Evolutionary conservation across 202 grass and related monocot species (phyloP).

Genomic region (Schoenoplectus triqueter): DNA sequence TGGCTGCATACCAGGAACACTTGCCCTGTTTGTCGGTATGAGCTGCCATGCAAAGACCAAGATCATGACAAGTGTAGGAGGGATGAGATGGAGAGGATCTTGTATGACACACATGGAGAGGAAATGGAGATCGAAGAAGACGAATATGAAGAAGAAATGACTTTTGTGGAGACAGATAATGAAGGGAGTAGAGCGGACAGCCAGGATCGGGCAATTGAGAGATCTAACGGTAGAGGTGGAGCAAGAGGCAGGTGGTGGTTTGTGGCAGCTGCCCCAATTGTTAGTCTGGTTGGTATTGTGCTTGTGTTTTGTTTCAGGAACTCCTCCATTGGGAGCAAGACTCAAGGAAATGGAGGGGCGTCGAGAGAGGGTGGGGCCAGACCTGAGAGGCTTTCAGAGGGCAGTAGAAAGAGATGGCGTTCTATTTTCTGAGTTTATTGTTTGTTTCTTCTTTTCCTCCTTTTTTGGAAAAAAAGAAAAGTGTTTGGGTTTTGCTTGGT

Average conservation of each 20-base stretch:
- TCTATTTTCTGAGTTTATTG: conserved; percentile 62
- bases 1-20: conserved; percentile 85
- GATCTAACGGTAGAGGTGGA: conserved; percentile 24
- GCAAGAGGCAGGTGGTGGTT: conserved; percentile 56
- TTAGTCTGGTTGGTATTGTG: conserved; percentile 75
- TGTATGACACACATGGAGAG: conserved; percentile 28
- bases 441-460: conserved; percentile 12
- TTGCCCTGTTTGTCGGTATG: conserved; percentile 89
- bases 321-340: conserved; percentile 40
- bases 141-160: conserved; percentile 42
- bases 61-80: conserved; percentile 70
- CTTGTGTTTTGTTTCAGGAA: conserved; percentile 87
- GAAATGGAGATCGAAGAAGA: conserved; percentile 49
- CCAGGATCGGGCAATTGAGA: background rate
- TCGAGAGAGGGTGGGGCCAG: conserved; percentile 41
- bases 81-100: conserved; percentile 37
- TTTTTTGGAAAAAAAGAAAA: background rate
- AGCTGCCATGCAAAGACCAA: conserved; percentile 72
- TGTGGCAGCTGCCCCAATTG: conserved; percentile 65
- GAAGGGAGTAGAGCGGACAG: conserved; percentile 35
- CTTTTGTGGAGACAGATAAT: conserved; percentile 34
- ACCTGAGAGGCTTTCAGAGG: conserved; percentile 36
- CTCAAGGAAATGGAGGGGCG: conserved; percentile 36
- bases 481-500: background rate
- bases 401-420: conserved; percentile 80